Conservation (phyloP, 2,329 filamentous ascomycete species). For the Aspergillus fijiensis region DNA sequence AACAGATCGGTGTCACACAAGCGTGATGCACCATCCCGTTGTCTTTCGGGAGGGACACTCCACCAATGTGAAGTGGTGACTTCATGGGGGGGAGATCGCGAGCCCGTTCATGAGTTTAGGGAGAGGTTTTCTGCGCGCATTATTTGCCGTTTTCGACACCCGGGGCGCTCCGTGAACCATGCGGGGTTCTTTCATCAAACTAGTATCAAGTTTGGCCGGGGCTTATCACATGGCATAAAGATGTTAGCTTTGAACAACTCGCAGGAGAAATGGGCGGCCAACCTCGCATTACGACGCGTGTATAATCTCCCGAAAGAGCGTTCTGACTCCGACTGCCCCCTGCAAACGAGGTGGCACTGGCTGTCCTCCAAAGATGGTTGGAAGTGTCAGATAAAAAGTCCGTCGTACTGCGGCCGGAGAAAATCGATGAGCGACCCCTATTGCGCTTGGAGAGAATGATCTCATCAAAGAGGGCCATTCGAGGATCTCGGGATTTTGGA, state of each 20-base stretch:
- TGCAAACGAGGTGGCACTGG: slow-evolving; percentile 57
- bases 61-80: slow-evolving; percentile 17
- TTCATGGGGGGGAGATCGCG: slow-evolving; percentile 36
- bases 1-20: slow-evolving; percentile 9
- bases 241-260: slow-evolving; percentile 41
- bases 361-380: slow-evolving; percentile 64
- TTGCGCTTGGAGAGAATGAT: slow-evolving; percentile 65
- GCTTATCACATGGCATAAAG: slow-evolving; percentile 55
- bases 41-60: slow-evolving; percentile 16
- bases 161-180: slow-evolving; percentile 84
- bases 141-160: slow-evolving; percentile 49
- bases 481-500: slow-evolving; percentile 52
- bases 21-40: slow-evolving; percentile 12
- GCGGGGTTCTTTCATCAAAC: slow-evolving; percentile 87
- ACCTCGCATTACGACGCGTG: slow-evolving; percentile 52
- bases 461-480: slow-evolving; percentile 63
- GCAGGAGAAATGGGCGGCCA: slow-evolving; percentile 19
- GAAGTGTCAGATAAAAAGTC: slow-evolving; percentile 63
- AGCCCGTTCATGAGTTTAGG: slow-evolving; percentile 45
- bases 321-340: slow-evolving; percentile 51
- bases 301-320: slow-evolving; percentile 51
- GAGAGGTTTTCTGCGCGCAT: slow-evolving; percentile 43
- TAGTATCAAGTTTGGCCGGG: slow-evolving; percentile 79
- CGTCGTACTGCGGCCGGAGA: slow-evolving; percentile 50
- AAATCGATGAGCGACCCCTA: slow-evolving; percentile 58